A percentile compares a stretch with the other conserved stretches of the same genome.
Conservation (phyloP, 75 land plant genomes). For the Sequoia sempervirens region DNA sequence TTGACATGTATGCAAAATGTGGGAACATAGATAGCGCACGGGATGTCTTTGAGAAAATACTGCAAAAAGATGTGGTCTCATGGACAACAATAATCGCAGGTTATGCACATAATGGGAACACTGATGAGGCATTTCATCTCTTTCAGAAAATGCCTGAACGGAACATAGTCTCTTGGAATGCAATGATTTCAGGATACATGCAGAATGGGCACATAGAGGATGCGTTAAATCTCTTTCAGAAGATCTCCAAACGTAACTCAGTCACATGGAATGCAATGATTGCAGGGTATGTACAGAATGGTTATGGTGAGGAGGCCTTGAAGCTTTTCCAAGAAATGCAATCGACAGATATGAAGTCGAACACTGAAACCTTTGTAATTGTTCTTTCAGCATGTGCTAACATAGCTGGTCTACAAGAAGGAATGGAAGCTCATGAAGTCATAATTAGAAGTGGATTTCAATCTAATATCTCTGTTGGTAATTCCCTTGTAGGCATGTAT, state of each 20-base stretch:
- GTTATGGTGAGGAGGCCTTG: constrained; percentile 29
- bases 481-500: constrained; percentile 13
- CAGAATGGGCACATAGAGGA: constrained; percentile 25
- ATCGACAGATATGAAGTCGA: not conserved
- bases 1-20: constrained; percentile 42
- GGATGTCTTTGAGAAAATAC: constrained; percentile 24
- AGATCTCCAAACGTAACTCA: not conserved
- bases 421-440: constrained; percentile 6
- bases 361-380: not conserved
- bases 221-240: not conserved
- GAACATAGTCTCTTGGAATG: constrained; percentile 44
- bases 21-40: constrained; percentile 36
- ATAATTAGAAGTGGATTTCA: constrained; percentile 15
- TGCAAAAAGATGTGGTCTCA: constrained; percentile 21
- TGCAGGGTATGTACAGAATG: constrained; percentile 17
- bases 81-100: constrained; percentile 37
- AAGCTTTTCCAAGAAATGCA: constrained; percentile 26
- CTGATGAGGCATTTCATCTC: constrained; percentile 22
- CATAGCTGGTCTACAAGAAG: not conserved
- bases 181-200: constrained; percentile 36
- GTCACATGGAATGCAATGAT: constrained; percentile 13
- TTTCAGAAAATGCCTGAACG: constrained; percentile 31
- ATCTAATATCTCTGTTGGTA: not conserved
- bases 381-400: not conserved
- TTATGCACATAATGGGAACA: constrained; percentile 30